Conservation (phyloP, 768 basidiomycete genomes). For the Phanerodontia chrysosporium region DNA sequence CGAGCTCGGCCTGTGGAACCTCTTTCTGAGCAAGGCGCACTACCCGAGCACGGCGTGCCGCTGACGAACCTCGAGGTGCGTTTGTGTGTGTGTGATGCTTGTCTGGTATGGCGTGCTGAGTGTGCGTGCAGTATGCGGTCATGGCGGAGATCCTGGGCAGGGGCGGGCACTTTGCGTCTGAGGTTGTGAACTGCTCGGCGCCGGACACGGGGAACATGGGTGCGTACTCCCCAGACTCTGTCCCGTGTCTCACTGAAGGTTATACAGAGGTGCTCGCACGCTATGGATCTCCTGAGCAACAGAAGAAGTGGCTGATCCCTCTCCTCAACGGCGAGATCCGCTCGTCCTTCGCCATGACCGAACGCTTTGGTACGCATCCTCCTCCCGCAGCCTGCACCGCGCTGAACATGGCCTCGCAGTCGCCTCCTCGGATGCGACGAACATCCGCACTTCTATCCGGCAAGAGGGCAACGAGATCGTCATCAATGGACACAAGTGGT, state of each 20-base stretch:
- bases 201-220: constrained; percentile 99
- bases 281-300: constrained; percentile 89
- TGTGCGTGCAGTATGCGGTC: constrained; percentile 71
- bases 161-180: constrained; percentile 74
- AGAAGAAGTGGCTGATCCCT: constrained; percentile 85
- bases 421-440: constrained; percentile 94
- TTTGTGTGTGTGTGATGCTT: neutral
- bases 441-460: constrained; percentile 84
- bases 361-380: constrained; percentile 62
- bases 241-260: neutral
- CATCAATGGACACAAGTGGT: constrained; percentile 98
- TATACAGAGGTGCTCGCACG: constrained; percentile 87
- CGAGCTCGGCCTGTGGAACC: constrained; percentile 90
- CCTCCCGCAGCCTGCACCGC: neutral
- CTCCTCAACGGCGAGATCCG: constrained; percentile 91
- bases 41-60: constrained; percentile 86
- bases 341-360: constrained; percentile 96
- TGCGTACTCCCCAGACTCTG: constrained; percentile 31
- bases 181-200: constrained; percentile 90
- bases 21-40: constrained; percentile 92
- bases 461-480: constrained; percentile 85
- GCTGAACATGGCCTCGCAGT: constrained; percentile 38
- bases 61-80: constrained; percentile 89
- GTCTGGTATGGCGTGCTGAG: neutral
- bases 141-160: constrained; percentile 96